Evolutionary conservation across 2,329 filamentous ascomycete species (phyloP), one percentile per base, ranked within the genome.

Genomic region (Colletotrichum sp.): DNA sequence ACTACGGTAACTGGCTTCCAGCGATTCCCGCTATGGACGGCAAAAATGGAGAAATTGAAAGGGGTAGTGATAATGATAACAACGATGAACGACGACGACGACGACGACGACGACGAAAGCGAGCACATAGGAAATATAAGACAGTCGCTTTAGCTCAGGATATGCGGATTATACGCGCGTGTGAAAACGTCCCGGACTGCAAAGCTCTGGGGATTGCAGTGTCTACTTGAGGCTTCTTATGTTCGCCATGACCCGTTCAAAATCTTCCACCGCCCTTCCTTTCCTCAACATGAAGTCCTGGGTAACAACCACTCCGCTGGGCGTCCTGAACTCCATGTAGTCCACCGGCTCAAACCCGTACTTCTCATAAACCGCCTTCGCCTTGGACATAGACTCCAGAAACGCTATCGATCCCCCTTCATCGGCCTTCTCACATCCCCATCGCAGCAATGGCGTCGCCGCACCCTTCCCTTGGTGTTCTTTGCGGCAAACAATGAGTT

Each of bases 381-480:
- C 90, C 18, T 84, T 85, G 0, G 84, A 85, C 62, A 89, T 90
- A 10, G 89, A 87, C 75, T 91, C 89, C 2, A 92, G 80, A 80
- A 88, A 92, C 12, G 86, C 84, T 60, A 87, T 85, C 16, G 32
- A 24, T 5, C 85, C 83, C 2, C 84, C 85, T 7, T 80, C 82
- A 78, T 90, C 89, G 2, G 88, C 88, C 76, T 81, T 83, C 30
- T 85, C 80, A 8, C 87, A 74, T 0, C 90, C 90, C 88, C 88
- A 91, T 30, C 81, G 80, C 52, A 91, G 78, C 26, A 92, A 70
- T 34, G 81, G 80, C 16, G 83, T 83, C 0, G 85, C 88, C 0
- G 86, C 85, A 0, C 90, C 90, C 52, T 82, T 85, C 2, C 89
- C 85, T 80, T 89, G 88, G 76, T 84, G 84, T 21, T 83, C 84